Evolutionary conservation across 768 basidiomycete species (phyloP), one percentile per base, ranked within the genome.

Genomic region (Phaeotremella fagi): DNA sequence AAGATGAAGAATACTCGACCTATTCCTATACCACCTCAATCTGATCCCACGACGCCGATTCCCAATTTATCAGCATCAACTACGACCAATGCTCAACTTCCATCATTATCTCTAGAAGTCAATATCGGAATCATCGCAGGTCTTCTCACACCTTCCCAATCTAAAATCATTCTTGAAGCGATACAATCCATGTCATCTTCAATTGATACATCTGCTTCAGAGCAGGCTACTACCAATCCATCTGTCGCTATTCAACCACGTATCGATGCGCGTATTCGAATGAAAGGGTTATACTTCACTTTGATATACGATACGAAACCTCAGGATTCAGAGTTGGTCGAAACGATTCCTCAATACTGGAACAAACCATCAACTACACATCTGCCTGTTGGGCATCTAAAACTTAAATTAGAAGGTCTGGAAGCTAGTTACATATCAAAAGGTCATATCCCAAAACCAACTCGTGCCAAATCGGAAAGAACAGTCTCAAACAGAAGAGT

Each of bases 1-100:
- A 77, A 77, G 38, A 70, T 89, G 18, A 75, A 72, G 28, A 84
- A 82, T 0, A 80, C 82, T 38, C 71, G 75, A 36, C 55, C 57
- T 45, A 61, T 55, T 50, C 31, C 59, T 46, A 54, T 60, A 28
- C 54, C 52, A 31, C 37, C 16, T 41, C 12, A 41, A 31, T 48
- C 51, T 23, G 49, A 57, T 23, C 4, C 9, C 23, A 27, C 3
- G 26, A 14, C 35, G 23, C 15, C 52, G 11, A 7, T 14, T 16
- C 46, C 46, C 15, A n/a, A 4, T 29, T 29, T 27, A 27, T n/a
- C 20, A 45, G 15, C 20, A 18, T 18, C 42, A 25, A 14, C 28
- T 22, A 12, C 25, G 22, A 2, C 26, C 36, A 18, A n/a, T 37
- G 18, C 28, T 31, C 48, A 28, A 38, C n/a, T 26, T 28, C 54